Conservation (phyloP, 768 basidiomycete genomes). For the Solioccasus polychromus region DNA sequence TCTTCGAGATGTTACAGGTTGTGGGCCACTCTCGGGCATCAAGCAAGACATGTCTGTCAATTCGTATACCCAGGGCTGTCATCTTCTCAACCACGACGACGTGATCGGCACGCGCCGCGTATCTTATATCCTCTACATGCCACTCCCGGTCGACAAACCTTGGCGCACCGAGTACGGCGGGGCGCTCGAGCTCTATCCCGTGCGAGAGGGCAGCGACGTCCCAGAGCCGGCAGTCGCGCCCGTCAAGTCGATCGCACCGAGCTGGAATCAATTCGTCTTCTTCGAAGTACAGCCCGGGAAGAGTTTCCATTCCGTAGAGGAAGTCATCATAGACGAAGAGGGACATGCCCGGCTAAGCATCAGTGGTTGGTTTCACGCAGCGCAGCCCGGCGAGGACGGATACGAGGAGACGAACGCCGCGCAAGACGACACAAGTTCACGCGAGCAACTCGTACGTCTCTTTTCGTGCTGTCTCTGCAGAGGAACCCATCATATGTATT, state of each 20-base stretch:
- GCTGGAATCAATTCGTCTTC: constrained; percentile 88
- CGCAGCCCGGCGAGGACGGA: constrained; percentile 88
- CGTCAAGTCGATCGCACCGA: constrained; percentile 65
- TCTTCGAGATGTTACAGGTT: constrained; percentile 84
- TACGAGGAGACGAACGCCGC: constrained; percentile 51
- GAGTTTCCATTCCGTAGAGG: constrained; percentile 96
- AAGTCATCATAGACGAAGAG: constrained; percentile 81
- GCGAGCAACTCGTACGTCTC: constrained; percentile 85
- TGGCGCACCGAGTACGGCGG: constrained; percentile 95
- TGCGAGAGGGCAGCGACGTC: constrained; percentile 49
- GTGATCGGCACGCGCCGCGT: constrained; percentile 93
- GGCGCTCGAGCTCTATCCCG: constrained; percentile 90
- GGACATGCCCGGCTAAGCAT: constrained; percentile 79
- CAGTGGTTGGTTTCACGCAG: constrained; percentile 96
- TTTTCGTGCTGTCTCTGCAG: constrained; percentile 8
- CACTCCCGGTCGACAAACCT: constrained; percentile 63
- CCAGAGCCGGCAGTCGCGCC: constrained; percentile 70
- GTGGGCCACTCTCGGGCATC: constrained; percentile 83
- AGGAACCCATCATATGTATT: constrained; percentile 6
- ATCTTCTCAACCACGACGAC: constrained; percentile 97
- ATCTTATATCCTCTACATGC: constrained; percentile 97
- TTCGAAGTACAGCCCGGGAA: constrained; percentile 92
- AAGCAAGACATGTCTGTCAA: constrained; percentile 97
- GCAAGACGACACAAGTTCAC: constrained; percentile 79
- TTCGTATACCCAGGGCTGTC: constrained; percentile 86